Evolutionary conservation across 257 asterid species (phyloP).

Genomic region (Cinchona pubescens): DNA sequence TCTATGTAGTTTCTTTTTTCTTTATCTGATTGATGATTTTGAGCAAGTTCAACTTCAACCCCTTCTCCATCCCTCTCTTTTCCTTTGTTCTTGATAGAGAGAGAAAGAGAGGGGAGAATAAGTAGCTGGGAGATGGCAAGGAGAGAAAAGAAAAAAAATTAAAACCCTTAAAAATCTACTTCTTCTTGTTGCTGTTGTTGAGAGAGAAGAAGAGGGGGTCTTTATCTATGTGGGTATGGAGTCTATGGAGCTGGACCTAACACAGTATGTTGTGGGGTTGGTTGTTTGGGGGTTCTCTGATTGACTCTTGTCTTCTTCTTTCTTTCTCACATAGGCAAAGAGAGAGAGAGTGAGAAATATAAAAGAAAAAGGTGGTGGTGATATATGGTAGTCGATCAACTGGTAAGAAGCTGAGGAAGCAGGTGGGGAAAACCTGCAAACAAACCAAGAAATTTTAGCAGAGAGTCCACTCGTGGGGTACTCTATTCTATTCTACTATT

Average conservation of each 20-base stretch:
- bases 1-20: slow-evolving; percentile 24
- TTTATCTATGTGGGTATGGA: no score
- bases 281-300: slow-evolving; percentile 10
- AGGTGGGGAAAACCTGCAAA: background rate
- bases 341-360: background rate
- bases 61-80: slow-evolving; percentile 29
- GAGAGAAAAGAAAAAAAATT: slow-evolving; percentile 16
- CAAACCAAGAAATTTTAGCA: background rate
- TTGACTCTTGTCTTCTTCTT: slow-evolving; percentile 47
- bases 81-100: slow-evolving; percentile 22
- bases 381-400: background rate
- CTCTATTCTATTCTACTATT: background rate
- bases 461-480: background rate
- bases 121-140: background rate
- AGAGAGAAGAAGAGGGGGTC: background rate
- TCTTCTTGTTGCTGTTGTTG: no score
- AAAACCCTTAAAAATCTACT: background rate
- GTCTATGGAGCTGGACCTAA: slow-evolving; percentile 18
- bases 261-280: slow-evolving; percentile 43
- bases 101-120: slow-evolving; percentile 3
- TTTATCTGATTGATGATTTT: slow-evolving; percentile 22
- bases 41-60: slow-evolving; percentile 10
- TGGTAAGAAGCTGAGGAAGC: slow-evolving; percentile 1
- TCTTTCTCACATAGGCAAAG: slow-evolving; percentile 11
- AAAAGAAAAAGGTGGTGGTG: background rate